Percentiles rank a stretch among this genome's conserved stretches.
phyloP scores from a whole-genome alignment of 257 asterid genomes.

The Ophiorrhiza pumila region DNA sequence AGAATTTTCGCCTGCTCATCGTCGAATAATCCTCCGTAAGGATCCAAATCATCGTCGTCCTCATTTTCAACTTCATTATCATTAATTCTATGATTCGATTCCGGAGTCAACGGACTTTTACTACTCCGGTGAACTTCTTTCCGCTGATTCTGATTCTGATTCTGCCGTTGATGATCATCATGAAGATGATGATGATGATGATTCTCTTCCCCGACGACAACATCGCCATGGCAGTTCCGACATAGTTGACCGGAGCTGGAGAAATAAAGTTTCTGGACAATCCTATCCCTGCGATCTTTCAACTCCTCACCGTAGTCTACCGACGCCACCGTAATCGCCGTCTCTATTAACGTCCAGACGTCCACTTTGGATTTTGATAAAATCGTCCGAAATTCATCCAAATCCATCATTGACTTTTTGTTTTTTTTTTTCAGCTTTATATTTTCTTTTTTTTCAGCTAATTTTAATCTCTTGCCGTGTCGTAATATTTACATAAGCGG shows the following conservation, averaged over 20 bases:
- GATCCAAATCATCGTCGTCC: conserved; percentile 56
- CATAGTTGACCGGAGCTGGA: conserved; percentile 43
- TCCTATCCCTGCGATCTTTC: conserved; percentile 69
- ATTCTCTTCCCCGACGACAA: conserved; percentile 22
- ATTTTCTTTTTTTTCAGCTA: not conserved
- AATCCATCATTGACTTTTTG: conserved; percentile 51
- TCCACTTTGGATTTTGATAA: conserved; percentile 63
- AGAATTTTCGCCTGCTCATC: conserved; percentile 64
- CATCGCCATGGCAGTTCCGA: conserved; percentile 44
- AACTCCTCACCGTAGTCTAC: conserved; percentile 62
- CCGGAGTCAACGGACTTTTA: conserved; percentile 68
- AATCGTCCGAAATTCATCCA: conserved; percentile 61
- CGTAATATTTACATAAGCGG: conserved; percentile 1
- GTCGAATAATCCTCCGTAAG: conserved; percentile 57
- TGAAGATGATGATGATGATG: not conserved
- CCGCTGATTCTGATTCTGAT: conserved; percentile 7
- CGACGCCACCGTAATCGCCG: conserved; percentile 78
- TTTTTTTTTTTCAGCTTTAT: not conserved
- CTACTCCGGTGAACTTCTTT: conserved; percentile 10
- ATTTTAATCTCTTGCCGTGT: not conserved
- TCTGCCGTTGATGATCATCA: conserved; percentile 13
- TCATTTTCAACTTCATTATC: conserved; percentile 40
- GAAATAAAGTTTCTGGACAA: conserved; percentile 60
- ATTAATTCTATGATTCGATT: conserved; percentile 39
- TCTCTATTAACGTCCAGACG: conserved; percentile 72